Evolutionary conservation across 768 basidiomycete genomes (phyloP), one percentile per base, ranked within the genome.

Genomic region (Termitomyces sp.): DNA sequence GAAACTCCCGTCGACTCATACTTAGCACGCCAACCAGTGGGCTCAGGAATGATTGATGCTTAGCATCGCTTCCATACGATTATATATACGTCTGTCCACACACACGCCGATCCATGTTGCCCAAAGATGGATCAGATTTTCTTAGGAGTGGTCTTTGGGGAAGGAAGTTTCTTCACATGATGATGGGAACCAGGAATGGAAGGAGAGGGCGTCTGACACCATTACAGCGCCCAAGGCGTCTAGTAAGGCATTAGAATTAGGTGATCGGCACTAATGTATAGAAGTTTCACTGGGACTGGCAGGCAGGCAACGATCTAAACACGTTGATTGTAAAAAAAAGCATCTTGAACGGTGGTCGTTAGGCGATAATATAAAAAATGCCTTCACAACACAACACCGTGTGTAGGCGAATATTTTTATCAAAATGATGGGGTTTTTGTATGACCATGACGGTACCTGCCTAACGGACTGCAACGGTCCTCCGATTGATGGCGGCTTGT

Each of bases 361-460:
- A n/a, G n/a, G n/a, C n/a, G n/a, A n/a, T n/a, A n/a, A n/a, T n/a
- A n/a, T n/a, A n/a, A n/a, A n/a, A n/a, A n/a, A n/a, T n/a, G n/a
- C n/a, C n/a, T n/a, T n/a, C n/a, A n/a, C n/a, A n/a, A n/a, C n/a
- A n/a, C n/a, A n/a, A n/a, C n/a, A n/a, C n/a, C n/a, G n/a, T n/a
- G n/a, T n/a, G n/a, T n/a, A 44, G 18, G 30, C 22, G 32, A 24
- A 24, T 39, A n/a, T 48, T 27, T 36, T 14, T 42, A 43, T 12
- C 32, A 42, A 14, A 57, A 13, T n/a, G 18, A 56, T 30, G 37
- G 36, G 32, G 30, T 5, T 18, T 33, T 56, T 40, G 18, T 1
- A 40, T 5, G 44, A 52, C 56, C 18, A 42, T 50, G 40, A 51
- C 56, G 56, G 56, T 57, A 52, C 56, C 50, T 53, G 49, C 33